Evolutionary conservation across 306 rosid species (phyloP).

Genomic region (Datisca glomerata): DNA sequence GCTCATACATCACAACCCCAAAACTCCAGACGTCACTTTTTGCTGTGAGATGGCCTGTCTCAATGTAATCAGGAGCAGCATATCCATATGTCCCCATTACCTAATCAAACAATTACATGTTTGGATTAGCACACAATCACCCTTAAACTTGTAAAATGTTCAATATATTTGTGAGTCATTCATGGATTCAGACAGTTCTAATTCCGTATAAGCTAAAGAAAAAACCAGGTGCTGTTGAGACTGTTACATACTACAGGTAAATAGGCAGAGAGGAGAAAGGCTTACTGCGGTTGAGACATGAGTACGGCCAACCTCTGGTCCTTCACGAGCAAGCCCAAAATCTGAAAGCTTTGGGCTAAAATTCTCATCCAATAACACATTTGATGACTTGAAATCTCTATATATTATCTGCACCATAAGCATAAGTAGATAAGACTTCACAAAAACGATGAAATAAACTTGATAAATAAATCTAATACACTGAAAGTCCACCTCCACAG

Average conservation of each 20-base stretch:
- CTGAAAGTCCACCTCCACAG: too few species aligned
- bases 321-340: conserved; percentile 89
- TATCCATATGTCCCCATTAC: conserved; percentile 82
- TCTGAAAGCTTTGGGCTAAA: conserved; percentile 74
- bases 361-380: conserved; percentile 59
- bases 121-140: too few species aligned
- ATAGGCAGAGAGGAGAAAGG: too few species aligned
- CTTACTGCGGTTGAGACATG: conserved; percentile 94
- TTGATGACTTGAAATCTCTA: conserved; percentile 68
- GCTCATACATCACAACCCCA: conserved; percentile 71
- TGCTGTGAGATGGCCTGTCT: conserved; percentile 76
- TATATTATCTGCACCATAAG: conserved; percentile 42
- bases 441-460: too few species aligned
- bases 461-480: too few species aligned
- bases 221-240: too few species aligned
- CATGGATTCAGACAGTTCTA: too few species aligned
- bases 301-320: conserved; percentile 54
- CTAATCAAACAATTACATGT: too few species aligned
- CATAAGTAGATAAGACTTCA: conserved; percentile 5
- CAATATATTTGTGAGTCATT: too few species aligned
- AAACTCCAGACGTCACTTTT: conserved; percentile 92
- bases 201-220: too few species aligned
- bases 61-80: conserved; percentile 86
- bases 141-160: too few species aligned
- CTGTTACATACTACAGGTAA: too few species aligned